Evolutionary conservation across 31 red algal genomes (phyloP), one percentile per base, ranked within the genome.

Genomic region (Odonthalia washingtoniensis): DNA sequence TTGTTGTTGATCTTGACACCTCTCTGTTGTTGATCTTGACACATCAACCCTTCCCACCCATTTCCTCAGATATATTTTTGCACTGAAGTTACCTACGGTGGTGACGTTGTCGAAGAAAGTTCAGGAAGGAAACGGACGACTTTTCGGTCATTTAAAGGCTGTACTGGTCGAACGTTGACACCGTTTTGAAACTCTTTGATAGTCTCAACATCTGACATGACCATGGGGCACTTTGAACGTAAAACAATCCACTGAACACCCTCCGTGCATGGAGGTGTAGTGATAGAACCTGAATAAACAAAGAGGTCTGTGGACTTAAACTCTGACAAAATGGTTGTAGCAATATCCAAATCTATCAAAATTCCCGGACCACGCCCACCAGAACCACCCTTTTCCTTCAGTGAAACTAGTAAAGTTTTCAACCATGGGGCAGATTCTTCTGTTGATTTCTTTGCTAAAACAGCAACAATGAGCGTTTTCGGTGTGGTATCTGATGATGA

Each of bases 201-300:
- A 49, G 52, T 70, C 38, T 67, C 46, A 32, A 85, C 63, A 73
- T 94, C 86, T 18, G 76, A 37, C 67, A 53, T 68, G 36, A 70
- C 39, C 17, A 84, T 80, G 12, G 28, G 34, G 73, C 78, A 78
- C 62, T 82, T 72, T n/a, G 44, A 42, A 27, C 62, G 53, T 45
- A 89, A 53, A 64, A 94, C 86, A 70, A 89, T 35, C 92, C 92
- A 94, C 18, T 80, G 64, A n/a, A 94, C 79, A 52, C 81, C 85
- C 66, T 94, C 85, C 35, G 81, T 86, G 44, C 92, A 80, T 52
- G 92, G 92, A 27, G 92, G 92, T 21, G 86, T 94, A 32, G 92
- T 94, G n/a, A 86, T 70, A 9, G 85, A 89, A 34, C 92, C 92
- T 3, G 49, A 33, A 37, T 94, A 94, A 12, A 80, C 30, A 62